Conservation (phyloP, 2,329 filamentous ascomycete genomes). For the Neofusicoccum laricinum region DNA sequence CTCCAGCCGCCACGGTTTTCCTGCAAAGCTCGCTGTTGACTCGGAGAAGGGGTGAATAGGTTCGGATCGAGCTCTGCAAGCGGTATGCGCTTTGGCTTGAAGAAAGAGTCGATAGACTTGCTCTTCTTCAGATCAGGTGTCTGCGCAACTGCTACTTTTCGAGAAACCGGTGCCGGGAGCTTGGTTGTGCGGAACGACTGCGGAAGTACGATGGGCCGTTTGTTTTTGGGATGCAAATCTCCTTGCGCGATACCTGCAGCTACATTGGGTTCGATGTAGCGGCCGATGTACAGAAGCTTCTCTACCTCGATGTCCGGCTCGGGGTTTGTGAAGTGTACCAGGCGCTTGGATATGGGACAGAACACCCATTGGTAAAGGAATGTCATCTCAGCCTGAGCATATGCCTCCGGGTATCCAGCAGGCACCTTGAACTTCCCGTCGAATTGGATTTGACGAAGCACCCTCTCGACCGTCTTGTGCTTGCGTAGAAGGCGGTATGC, state of each 20-base stretch:
- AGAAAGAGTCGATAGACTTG: constrained; percentile 63
- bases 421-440: constrained; percentile 83
- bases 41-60: constrained; percentile 63
- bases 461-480: constrained; percentile 79
- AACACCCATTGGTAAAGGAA: constrained; percentile 95
- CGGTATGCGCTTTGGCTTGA: constrained; percentile 61
- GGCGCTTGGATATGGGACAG: constrained; percentile 66
- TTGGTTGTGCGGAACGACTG: constrained; percentile 27
- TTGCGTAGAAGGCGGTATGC: constrained; percentile 88
- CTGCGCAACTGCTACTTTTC: constrained; percentile 19
- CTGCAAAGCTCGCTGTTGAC: constrained; percentile 58
- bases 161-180: constrained; percentile 38
- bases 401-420: constrained; percentile 73
- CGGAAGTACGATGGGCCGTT: constrained; percentile 54
- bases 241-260: constrained; percentile 75
- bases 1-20: constrained; percentile 54
- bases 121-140: constrained; percentile 57
- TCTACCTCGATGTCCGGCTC: constrained; percentile 61
- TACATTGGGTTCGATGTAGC: constrained; percentile 64
- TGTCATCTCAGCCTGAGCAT: constrained; percentile 83
- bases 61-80: constrained; percentile 68
- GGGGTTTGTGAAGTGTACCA: constrained; percentile 73
- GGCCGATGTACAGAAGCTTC: constrained; percentile 79
- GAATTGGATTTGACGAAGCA: constrained; percentile 80
- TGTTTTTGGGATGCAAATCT: constrained; percentile 87